A percentile compares a stretch with the other conserved stretches of the same genome.
Conservation (phyloP, 2,329 filamentous ascomycete species). For the Beauveria caledonica region DNA sequence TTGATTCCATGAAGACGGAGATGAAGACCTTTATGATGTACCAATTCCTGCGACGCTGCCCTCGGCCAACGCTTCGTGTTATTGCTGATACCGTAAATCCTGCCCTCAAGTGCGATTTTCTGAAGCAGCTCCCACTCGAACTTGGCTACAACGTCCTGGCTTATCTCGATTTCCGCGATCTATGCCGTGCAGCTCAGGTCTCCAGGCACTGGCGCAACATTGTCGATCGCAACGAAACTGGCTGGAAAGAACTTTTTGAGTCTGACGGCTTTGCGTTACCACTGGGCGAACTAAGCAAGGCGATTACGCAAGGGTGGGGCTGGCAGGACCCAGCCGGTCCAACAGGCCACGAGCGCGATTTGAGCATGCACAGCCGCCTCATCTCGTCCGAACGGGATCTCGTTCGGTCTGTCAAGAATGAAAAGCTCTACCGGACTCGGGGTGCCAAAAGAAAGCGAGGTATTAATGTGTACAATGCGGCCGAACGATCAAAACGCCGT, state of each 20-base stretch:
- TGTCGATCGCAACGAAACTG: conserved; percentile 85
- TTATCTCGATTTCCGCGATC: conserved; percentile 75
- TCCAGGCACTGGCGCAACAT: conserved; percentile 90
- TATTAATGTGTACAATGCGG: conserved; percentile 33
- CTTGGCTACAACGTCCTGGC: conserved; percentile 80
- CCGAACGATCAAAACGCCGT: conserved; percentile 47
- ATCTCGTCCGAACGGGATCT: conserved; percentile 47
- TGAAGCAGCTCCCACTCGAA: conserved; percentile 75
- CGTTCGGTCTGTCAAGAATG: conserved; percentile 32
- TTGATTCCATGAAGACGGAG: conserved; percentile 82
- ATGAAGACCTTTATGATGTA: conserved; percentile 97
- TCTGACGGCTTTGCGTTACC: conserved; percentile 72
- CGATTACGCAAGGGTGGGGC: conserved; percentile 88
- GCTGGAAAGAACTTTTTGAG: conserved; percentile 91
- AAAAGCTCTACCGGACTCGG: conserved; percentile 35
- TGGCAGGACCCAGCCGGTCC: conserved; percentile 82
- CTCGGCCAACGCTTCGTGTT: conserved; percentile 79
- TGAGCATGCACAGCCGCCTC: conserved; percentile 52
- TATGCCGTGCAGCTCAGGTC: conserved; percentile 85
- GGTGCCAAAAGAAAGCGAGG: conserved; percentile 50
- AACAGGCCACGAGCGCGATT: conserved; percentile 71
- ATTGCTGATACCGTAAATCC: conserved; percentile 89
- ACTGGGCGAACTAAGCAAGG: conserved; percentile 73
- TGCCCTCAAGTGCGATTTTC: conserved; percentile 87
- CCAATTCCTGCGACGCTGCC: conserved; percentile 80